Evolutionary conservation across 2,329 filamentous ascomycete genomes (phyloP).

Genomic region (Microcyclospora tardicrescens): DNA sequence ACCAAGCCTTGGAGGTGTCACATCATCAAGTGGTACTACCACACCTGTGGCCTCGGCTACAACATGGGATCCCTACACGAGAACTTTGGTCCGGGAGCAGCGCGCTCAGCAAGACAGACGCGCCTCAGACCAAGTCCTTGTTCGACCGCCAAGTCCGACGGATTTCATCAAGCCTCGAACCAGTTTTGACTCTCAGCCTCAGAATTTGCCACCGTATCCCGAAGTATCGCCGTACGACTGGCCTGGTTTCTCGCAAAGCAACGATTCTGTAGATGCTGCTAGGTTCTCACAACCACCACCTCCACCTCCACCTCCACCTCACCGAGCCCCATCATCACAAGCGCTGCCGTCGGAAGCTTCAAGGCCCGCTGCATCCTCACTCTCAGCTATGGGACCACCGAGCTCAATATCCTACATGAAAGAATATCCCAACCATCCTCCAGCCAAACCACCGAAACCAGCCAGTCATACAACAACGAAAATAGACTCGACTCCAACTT

Average conservation of each 20-base stretch:
- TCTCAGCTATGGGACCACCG: conserved; percentile 10
- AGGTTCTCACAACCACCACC: conserved; percentile 11
- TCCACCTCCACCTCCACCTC: conserved; percentile 16
- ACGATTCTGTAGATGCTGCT: conserved; percentile 15
- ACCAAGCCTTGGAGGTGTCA: conserved; percentile 7
- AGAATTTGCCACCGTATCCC: conserved; percentile 18
- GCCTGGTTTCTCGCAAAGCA: conserved; percentile 15
- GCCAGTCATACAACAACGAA: conserved; percentile 11
- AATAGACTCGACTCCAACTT: conserved; percentile 9
- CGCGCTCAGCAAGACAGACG: conserved; percentile 7
- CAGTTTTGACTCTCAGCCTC: background rate
- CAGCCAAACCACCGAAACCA: conserved; percentile 18
- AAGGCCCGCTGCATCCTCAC: conserved; percentile 4
- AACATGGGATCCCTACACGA: conserved; percentile 23
- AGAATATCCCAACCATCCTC: conserved; percentile 33
- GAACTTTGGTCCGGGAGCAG: conserved; percentile 14
- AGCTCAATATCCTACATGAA: conserved; percentile 31
- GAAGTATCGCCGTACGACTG: conserved; percentile 14
- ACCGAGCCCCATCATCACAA: conserved; percentile 6
- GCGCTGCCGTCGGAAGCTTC: conserved; percentile 4
- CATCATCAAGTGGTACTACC: too few species aligned
- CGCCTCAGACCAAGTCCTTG: conserved; percentile 11
- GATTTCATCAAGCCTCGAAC: conserved; percentile 5
- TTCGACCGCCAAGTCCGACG: conserved; percentile 20
- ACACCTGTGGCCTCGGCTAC: background rate